phyloP scores from a whole-genome alignment of 1,139 yeast genomes.

The Blastobotrys apis region DNA sequence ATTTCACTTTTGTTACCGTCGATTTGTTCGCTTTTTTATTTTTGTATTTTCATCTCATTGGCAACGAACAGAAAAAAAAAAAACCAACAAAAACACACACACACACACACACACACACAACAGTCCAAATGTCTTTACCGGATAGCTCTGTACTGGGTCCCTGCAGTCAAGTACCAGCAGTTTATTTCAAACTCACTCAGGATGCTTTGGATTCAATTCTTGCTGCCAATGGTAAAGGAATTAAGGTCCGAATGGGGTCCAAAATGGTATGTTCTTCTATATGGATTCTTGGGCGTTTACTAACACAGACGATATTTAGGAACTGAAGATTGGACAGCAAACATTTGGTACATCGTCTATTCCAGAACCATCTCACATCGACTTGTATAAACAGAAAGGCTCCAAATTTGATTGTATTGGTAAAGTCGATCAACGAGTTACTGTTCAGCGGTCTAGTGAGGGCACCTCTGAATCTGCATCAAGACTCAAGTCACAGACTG shows the following conservation, averaged over 20 bases:
- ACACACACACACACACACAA: too few relatives aligned
- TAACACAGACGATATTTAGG: neutral
- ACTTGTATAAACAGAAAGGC: slow-evolving; percentile 14
- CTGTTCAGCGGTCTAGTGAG: slow-evolving; percentile 19
- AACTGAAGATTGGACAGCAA: slow-evolving; percentile 18
- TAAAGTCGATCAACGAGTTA: slow-evolving; percentile 24
- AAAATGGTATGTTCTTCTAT: too few relatives aligned
- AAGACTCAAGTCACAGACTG: slow-evolving; percentile 23
- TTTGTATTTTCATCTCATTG: too few relatives aligned
- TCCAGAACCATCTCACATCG: slow-evolving; percentile 20
- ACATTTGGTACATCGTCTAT: slow-evolving; percentile 19
- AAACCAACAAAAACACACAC: too few relatives aligned
- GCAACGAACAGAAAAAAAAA: too few relatives aligned
- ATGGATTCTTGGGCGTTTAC: neutral
- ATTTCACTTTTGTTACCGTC: too few relatives aligned
- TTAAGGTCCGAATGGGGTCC: slow-evolving; percentile 17
- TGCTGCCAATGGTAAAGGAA: slow-evolving; percentile 17
- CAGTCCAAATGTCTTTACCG: slow-evolving; percentile 12
- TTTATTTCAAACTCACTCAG: slow-evolving; percentile 30
- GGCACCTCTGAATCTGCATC: slow-evolving; percentile 17
- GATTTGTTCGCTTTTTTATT: neutral
- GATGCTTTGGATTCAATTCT: slow-evolving; percentile 26
- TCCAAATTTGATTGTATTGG: slow-evolving; percentile 21
- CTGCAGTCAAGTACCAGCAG: slow-evolving; percentile 21
- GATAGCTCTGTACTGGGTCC: slow-evolving; percentile 10